Evolutionary conservation across 768 basidiomycete species (phyloP).

Genomic region (Dacryopinax primogenitus): DNA sequence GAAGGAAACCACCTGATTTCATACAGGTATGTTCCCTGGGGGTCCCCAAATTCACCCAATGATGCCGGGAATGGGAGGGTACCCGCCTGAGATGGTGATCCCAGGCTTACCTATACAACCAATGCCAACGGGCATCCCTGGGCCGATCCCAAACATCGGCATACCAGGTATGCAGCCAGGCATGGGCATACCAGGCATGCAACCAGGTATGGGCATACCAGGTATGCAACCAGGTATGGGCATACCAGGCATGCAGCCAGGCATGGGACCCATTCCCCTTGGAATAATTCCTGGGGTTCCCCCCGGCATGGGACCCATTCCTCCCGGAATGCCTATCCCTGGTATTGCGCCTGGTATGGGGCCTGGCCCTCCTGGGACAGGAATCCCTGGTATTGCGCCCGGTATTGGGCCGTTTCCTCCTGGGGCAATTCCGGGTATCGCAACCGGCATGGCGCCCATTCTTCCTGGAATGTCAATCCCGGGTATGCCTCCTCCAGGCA

Average conservation of each 20-base stretch:
- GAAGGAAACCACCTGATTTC: not conserved
- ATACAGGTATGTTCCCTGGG: not conserved
- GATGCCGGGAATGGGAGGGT: constrained; percentile 9
- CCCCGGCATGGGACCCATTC: not conserved
- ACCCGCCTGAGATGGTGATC: constrained; percentile 15
- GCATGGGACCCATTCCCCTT: no score
- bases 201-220: constrained; percentile 22
- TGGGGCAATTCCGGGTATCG: not conserved
- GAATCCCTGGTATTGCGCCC: not conserved
- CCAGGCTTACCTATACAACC: no score
- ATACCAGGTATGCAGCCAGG: constrained; percentile 20
- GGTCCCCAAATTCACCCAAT: not conserved
- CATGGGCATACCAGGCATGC: constrained; percentile 22
- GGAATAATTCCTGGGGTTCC: no score
- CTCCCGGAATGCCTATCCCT: no score
- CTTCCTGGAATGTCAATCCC: not conserved
- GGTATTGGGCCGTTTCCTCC: not conserved
- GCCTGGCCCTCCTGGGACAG: not conserved
- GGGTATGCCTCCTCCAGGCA: not conserved
- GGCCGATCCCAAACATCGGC: constrained; percentile 12
- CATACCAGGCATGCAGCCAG: constrained; percentile 13
- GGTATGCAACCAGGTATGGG: constrained; percentile 17
- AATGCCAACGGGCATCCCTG: no score
- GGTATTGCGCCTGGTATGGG: not conserved
- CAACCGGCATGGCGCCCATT: not conserved